Conservation (phyloP, 495 filamentous ascomycete genomes). For the Aspergillus diversus region DNA sequence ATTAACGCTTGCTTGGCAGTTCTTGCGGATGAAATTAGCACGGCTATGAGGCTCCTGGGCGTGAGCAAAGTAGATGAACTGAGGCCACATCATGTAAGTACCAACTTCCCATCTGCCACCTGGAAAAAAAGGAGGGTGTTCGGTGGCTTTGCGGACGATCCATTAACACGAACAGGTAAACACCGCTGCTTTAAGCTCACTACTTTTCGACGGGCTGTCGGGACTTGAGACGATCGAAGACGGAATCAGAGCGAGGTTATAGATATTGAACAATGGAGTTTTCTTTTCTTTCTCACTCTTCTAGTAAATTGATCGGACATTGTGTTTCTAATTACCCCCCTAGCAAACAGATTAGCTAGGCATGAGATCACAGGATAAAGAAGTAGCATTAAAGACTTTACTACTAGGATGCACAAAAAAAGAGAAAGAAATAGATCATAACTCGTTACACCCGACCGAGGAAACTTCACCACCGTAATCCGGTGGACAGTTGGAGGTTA, state of each 20-base stretch:
- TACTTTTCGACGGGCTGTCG: slow-evolving; percentile 2
- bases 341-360: neutral
- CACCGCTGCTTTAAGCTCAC: neutral
- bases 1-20: neutral
- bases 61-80: slow-evolving; percentile 4
- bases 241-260: slow-evolving; percentile 2
- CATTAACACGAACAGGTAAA: slow-evolving; percentile 8
- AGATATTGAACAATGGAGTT: neutral
- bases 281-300: neutral
- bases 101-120: slow-evolving; percentile 1
- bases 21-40: slow-evolving; percentile 11
- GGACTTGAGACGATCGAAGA: neutral
- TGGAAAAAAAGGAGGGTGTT: neutral
- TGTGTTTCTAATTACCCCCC: neutral
- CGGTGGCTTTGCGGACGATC: neutral
- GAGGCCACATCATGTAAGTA: slow-evolving; percentile 8
- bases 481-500: neutral
- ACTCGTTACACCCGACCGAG: neutral
- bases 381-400: neutral
- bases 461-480: neutral
- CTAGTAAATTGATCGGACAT: neutral
- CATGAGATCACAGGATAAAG: neutral
- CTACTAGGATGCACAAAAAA: neutral
- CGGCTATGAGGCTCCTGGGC: slow-evolving; percentile 9
- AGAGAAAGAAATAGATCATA: neutral